Evolutionary conservation across 2,329 filamentous ascomycete genomes (phyloP).

Genomic region (Diplodia intermedia): DNA sequence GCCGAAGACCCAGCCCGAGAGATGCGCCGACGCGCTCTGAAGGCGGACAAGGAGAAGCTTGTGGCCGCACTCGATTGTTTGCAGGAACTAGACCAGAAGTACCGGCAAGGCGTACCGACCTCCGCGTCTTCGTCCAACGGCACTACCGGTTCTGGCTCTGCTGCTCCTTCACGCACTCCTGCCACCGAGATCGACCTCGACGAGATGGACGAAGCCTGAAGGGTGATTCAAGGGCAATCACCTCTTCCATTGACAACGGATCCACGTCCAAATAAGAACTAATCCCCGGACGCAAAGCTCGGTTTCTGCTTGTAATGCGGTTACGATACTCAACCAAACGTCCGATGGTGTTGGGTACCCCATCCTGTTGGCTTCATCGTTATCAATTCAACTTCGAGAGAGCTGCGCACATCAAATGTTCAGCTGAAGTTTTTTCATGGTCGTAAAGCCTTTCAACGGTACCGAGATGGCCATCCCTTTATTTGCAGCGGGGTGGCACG

Average conservation of each 20-base stretch:
- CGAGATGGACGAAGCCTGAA: background rate
- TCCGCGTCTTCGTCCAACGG: background rate
- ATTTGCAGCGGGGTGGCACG: background rate
- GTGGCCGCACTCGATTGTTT: constrained; percentile 39
- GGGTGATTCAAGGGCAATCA: no score
- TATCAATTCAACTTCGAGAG: background rate
- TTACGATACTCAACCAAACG: background rate
- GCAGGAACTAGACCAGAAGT: constrained; percentile 32
- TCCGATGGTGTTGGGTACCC: background rate
- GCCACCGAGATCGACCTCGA: background rate
- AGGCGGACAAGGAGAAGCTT: constrained; percentile 41
- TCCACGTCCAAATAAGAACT: background rate
- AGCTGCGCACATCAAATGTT: background rate
- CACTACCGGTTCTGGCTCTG: background rate
- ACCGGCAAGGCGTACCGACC: background rate
- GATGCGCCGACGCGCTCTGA: constrained; percentile 38
- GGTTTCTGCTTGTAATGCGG: background rate
- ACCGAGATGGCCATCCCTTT: background rate
- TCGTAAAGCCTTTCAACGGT: background rate
- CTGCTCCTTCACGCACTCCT: background rate
- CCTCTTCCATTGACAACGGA: no score
- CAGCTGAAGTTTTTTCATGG: background rate
- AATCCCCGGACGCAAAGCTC: background rate
- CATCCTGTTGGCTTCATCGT: background rate
- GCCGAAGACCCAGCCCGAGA: constrained; percentile 46